Base-by-base conservation (phyloP, 2,329 filamentous ascomycete species). In the Colletotrichum eleusines region DNA sequence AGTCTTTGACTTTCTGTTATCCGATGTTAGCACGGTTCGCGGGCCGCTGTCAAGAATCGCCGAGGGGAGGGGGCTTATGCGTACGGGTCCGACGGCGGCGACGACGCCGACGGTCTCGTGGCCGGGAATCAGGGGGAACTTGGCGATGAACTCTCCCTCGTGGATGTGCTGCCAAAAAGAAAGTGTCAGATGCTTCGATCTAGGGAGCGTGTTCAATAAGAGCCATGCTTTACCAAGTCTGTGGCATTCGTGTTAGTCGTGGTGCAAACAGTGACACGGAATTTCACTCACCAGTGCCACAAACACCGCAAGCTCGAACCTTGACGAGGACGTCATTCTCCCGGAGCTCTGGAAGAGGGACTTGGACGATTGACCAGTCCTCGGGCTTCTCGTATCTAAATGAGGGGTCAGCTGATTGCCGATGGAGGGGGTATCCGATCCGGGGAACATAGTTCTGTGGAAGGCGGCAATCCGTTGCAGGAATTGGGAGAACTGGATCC, bases 101-200 rank as follows among this genome's bases (percentile, higher is more conserved):
- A 92, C 84, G 44, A 89, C 86, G 74, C 90, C 90, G 50, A 91
- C 88, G 44, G 90, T 91, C 79, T 92, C 90, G 75, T 92, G 90
- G 60, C 90, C 89, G 70, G 89, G 89, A 75, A 91, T 89, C 69
- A 91, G 82, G 62, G 90, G 90, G 77, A 91, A 91, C 81, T 90
- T 82, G 73, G 82, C 83, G 53, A 85, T 84, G 74, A 92, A 92
- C 81, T 92, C 90, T 76, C 90, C 91, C 78, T 92, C 88, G 76
- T 92, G 90, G 75, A 90, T 90, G 76, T 90, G 88, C 78, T 78
- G 44, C 59, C 46, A 16, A n/a, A 2, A 2, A 28, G 54, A 2
- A 2, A 28, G 54, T 67, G 64, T 78, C 72, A 77, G 60, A 12
- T 5, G 50, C 8, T n/a, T 14, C 53, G 42, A 31, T 28, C 7